Evolutionary conservation across 2,329 filamentous ascomycete species (phyloP), one percentile per base, ranked within the genome.

Genomic region (Rhytidhysteron rufulum): DNA sequence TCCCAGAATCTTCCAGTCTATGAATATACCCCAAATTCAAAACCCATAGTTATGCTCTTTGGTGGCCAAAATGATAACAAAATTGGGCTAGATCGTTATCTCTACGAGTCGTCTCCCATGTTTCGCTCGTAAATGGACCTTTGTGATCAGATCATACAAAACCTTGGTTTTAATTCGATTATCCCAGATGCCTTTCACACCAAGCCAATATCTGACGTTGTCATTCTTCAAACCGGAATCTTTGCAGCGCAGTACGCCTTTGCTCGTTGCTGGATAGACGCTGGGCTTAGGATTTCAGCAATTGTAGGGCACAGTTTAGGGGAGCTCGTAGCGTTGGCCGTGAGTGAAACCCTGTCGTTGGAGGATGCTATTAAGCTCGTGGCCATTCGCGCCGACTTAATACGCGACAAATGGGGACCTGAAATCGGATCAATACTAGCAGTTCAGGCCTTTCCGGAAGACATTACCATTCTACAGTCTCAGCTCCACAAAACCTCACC

Each of bases 261-360:
- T 17, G 53, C 54, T 3, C 40, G 25, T 20, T 40, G 41, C 18
- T 56, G 53, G 53, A 44, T 50, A 2, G 46, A 53, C 29, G 40
- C 34, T 21, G 51, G 53, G 5, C 16, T 53, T 4, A 36, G 33
- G 4, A 34, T 45, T 9, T 39, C 19, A 19, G 30, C 30, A 13
- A 27, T 44, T 4, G 24, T 56, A 3, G 54, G 54, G 16, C 54
- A 56, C 37, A 57, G 58, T 40, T 51, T 70, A 10, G 67, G 67
- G 17, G 63, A 69, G 41, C 62, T 67, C 24, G 62, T 65, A 5
- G 67, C 66, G 2, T 30, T 70, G 9, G 40, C 53, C 32, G 49
- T 57, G 2, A 54, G 62, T 16, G 65, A 62, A 9, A 59, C 60
- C 2, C 32, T 69, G 6, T 48, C 54, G 4, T 47, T 51, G 1